phyloP scores from a whole-genome alignment of 495 filamentous ascomycete genomes.

The Beverwykella pulmonaria region DNA sequence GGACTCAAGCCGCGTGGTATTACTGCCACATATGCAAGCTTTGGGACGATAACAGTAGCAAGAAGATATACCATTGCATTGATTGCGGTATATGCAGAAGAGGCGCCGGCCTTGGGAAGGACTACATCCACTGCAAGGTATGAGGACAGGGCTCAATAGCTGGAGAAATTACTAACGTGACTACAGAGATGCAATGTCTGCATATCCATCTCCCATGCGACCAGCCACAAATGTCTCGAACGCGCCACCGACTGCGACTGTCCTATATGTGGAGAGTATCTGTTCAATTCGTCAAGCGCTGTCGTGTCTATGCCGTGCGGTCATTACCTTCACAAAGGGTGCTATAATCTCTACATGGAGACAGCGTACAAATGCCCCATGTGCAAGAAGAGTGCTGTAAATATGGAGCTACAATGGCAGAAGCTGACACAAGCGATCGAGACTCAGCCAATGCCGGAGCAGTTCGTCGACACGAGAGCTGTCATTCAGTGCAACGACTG shows the following conservation, averaged over 20 bases:
- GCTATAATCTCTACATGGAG: conserved; percentile 81
- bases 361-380: conserved; percentile 92
- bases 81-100: conserved; percentile 96
- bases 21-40: conserved; percentile 95
- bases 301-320: conserved; percentile 96
- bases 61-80: conserved; percentile 93
- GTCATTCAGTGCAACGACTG: conserved; percentile 94
- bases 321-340: conserved; percentile 89
- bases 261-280: conserved; percentile 96
- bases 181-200: conserved; percentile 63
- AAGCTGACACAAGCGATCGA: conserved; percentile 84
- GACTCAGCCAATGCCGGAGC: conserved; percentile 82
- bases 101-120: conserved; percentile 89
- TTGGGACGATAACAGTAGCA: conserved; percentile 91
- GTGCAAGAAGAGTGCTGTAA: conserved; percentile 88
- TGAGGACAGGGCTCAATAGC: conserved; percentile 29
- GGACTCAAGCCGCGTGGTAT: conserved; percentile 79
- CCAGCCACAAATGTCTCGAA: conserved; percentile 92
- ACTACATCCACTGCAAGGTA: conserved; percentile 98
- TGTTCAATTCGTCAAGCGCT: conserved; percentile 87
- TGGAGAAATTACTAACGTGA: conserved; percentile 15
- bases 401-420: conserved; percentile 95
- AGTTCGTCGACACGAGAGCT: conserved; percentile 75
- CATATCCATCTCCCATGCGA: conserved; percentile 77
- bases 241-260: conserved; percentile 93